Conservation (phyloP, 1,284 basidiomycete genomes). For the Cystobasidiaceae sp. region DNA sequence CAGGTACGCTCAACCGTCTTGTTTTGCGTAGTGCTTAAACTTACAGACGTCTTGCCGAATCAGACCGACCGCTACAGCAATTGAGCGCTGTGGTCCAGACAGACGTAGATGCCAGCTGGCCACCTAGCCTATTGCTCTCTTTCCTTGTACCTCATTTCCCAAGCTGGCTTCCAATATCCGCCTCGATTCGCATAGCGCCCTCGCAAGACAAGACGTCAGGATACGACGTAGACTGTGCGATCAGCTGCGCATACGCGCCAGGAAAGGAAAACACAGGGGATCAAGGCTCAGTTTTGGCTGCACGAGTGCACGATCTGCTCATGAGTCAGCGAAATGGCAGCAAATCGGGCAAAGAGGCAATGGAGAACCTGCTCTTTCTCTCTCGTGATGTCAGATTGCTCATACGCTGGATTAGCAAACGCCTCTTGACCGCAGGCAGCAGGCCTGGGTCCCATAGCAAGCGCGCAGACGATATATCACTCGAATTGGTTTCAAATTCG, state of each 20-base stretch:
- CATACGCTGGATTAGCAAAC: no score
- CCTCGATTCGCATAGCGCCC: not conserved
- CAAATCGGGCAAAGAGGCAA: no score
- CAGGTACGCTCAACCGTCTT: not conserved
- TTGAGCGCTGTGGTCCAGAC: not conserved
- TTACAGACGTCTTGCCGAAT: not conserved
- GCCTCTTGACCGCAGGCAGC: no score
- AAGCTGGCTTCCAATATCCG: slow-evolving; percentile 9
- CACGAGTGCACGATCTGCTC: no score
- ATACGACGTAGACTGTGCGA: not conserved
- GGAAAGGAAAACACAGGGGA: no score
- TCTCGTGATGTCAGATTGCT: no score
- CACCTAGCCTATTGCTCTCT: not conserved
- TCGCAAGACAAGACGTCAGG: not conserved
- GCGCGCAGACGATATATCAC: no score
- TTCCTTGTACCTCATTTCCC: slow-evolving; percentile 8
- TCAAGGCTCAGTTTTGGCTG: no score
- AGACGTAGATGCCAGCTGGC: not conserved
- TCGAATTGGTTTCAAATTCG: no score
- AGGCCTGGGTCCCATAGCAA: no score
- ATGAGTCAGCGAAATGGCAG: no score
- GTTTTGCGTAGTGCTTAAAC: not conserved
- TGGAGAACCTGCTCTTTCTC: no score
- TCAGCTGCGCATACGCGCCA: not conserved
- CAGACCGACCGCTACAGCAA: not conserved